These are phyloP conservation scores for Singerocomus inundabilis DNA, from an alignment of 1,284 basidiomycete genomes.

Conservation along the genomic window DNA sequence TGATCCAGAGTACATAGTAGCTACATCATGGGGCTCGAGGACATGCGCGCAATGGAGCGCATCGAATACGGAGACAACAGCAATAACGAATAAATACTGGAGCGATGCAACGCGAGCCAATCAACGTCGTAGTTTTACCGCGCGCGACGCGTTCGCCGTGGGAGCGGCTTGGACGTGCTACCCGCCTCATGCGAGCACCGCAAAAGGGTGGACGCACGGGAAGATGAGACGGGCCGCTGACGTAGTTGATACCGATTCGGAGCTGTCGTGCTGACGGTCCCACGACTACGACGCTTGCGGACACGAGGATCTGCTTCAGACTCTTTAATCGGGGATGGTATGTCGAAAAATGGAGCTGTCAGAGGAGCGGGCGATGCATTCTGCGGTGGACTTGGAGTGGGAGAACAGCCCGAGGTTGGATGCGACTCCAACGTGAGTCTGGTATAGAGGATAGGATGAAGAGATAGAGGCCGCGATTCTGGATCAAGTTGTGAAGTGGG, in stretches of 20 bases:
- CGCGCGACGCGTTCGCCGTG: slow-evolving; percentile 17
- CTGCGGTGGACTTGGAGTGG: slow-evolving; percentile 5
- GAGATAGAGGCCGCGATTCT: slow-evolving; percentile 30
- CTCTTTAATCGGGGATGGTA: slow-evolving; percentile 11
- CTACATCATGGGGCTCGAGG: slow-evolving; percentile 13
- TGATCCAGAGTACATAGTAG: slow-evolving; percentile 8
- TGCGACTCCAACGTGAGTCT: slow-evolving; percentile 36
- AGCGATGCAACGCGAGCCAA: background rate
- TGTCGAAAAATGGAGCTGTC: slow-evolving; percentile 11
- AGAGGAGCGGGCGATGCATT: slow-evolving; percentile 9
- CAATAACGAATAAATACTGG: slow-evolving; percentile 33
- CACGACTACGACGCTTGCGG: slow-evolving; percentile 14
- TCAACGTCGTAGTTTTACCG: slow-evolving; percentile 8
- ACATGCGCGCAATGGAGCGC: background rate
- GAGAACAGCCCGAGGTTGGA: slow-evolving; percentile 12
- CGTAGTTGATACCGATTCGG: slow-evolving; percentile 31
- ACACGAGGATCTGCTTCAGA: slow-evolving; percentile 3
- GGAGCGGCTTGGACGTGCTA: slow-evolving; percentile 11
- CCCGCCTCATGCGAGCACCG: slow-evolving; percentile 14
- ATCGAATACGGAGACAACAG: slow-evolving; percentile 30
- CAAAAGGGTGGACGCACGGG: slow-evolving; percentile 13
- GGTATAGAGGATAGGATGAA: slow-evolving; percentile 37
- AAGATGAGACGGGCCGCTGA: slow-evolving; percentile 25
- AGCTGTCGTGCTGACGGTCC: slow-evolving; percentile 3
- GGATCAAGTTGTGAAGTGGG: slow-evolving; percentile 42